Evolutionary conservation across 2,329 filamentous ascomycete genomes (phyloP).

Genomic region (Domatiomyces catenatus): DNA sequence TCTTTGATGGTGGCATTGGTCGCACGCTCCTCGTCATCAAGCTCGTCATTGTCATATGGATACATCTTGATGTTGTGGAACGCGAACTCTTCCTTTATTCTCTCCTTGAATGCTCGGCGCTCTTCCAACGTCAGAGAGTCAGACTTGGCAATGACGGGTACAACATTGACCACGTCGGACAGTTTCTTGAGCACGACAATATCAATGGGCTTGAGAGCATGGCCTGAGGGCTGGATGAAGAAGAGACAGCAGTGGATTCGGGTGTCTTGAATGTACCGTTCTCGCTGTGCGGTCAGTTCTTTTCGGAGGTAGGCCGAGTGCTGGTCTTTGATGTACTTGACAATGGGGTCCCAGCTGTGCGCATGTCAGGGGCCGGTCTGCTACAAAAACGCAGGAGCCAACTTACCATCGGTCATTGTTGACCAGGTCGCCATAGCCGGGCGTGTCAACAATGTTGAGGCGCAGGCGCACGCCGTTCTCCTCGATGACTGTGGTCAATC

Average conservation of each 20-base stretch:
- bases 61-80: conserved; percentile 99
- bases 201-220: conserved; percentile 97
- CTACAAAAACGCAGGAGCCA: neutral
- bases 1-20: conserved; percentile 95
- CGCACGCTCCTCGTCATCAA: conserved; percentile 88
- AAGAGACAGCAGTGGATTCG: conserved; percentile 99
- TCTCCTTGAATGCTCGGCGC: conserved; percentile 91
- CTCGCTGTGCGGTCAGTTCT: conserved; percentile 96
- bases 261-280: conserved; percentile 98
- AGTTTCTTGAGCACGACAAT: conserved; percentile 99
- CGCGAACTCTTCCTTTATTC: conserved; percentile 97
- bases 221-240: conserved; percentile 97
- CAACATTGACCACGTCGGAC: conserved; percentile 96
- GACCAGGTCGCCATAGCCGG: conserved; percentile 93
- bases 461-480: conserved; percentile 96
- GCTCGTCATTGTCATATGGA: conserved; percentile 98
- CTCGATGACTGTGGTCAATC: conserved; percentile 55
- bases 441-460: conserved; percentile 97
- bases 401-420: conserved; percentile 90
- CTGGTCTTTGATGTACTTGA: conserved; percentile 99
- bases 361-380: conserved; percentile 10
- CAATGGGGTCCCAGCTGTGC: conserved; percentile 83
- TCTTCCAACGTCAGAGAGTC: conserved; percentile 94
- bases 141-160: conserved; percentile 96
- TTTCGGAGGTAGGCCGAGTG: conserved; percentile 98